phyloP scores from a whole-genome alignment of 805 yeast genomes.

The Wickerhamomyces xylosicus region DNA sequence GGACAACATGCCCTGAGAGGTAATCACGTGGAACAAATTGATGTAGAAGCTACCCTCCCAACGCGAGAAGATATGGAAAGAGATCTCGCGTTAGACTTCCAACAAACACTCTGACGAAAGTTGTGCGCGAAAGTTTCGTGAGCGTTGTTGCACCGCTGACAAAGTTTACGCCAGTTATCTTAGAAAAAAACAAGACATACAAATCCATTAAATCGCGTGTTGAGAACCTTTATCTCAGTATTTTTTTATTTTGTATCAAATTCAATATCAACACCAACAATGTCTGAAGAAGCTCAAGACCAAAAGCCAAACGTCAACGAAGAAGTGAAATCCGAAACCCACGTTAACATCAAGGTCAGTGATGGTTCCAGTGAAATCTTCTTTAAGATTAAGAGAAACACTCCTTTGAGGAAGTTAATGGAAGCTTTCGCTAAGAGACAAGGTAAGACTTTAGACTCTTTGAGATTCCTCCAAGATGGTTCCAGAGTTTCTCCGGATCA shows the following conservation, averaged over 20 bases:
- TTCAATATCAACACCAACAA: conserved; percentile 2
- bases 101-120: too few relatives aligned
- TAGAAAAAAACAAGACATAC: not conserved
- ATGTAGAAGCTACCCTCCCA: not conserved
- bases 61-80: not conserved
- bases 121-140: too few relatives aligned
- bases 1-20: too few relatives aligned
- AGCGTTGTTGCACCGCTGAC: too few relatives aligned
- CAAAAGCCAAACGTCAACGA: conserved; percentile 19
- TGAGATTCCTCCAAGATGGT: conserved; percentile 91
- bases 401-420: conserved; percentile 90
- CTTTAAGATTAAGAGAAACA: conserved; percentile 88
- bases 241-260: not conserved
- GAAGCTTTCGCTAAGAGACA: conserved; percentile 98
- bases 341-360: conserved; percentile 86
- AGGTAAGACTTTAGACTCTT: conserved; percentile 73
- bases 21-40: too few relatives aligned
- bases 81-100: not conserved
- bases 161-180: too few relatives aligned
- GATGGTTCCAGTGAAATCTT: conserved; percentile 91
- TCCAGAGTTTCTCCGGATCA: conserved; percentile 78
- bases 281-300: conserved; percentile 24
- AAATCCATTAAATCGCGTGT: not conserved
- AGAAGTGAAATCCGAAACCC: conserved; percentile 60
- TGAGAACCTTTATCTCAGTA: not conserved